phyloP scores from a whole-genome alignment of 768 basidiomycete genomes.

The Podaxis carcinomalis region DNA sequence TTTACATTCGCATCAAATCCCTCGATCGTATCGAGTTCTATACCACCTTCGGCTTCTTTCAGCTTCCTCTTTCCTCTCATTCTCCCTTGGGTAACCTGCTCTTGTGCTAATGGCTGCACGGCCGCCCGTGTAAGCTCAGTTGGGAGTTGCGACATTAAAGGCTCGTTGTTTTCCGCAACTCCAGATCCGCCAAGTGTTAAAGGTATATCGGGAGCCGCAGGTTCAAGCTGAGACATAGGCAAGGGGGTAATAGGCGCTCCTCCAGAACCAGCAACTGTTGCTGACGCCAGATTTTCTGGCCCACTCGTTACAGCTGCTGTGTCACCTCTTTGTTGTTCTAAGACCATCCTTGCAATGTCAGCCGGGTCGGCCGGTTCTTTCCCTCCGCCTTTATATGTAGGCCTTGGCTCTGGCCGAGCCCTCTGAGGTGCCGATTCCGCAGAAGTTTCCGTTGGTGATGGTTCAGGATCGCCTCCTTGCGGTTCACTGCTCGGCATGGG shows the following conservation, averaged over 20 bases:
- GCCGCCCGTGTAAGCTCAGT: neutral
- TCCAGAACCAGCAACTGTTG: neutral
- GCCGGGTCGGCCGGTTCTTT: neutral
- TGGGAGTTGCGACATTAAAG: neutral
- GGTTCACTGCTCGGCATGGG: too few relatives aligned
- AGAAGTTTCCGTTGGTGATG: neutral
- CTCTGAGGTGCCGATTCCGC: conserved; percentile 4
- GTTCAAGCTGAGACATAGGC: too few relatives aligned
- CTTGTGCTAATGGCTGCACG: neutral
- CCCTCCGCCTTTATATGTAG: conserved; percentile 20
- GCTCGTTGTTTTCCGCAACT: neutral
- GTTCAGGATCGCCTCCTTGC: neutral
- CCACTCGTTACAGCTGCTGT: neutral
- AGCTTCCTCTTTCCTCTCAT: conserved; percentile 11
- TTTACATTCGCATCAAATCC: too few relatives aligned
- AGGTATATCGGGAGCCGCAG: too few relatives aligned
- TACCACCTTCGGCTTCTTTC: neutral
- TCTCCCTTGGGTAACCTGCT: neutral
- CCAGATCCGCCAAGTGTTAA: neutral
- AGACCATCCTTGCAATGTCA: neutral
- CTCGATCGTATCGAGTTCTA: neutral
- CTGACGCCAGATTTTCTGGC: neutral
- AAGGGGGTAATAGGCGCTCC: too few relatives aligned
- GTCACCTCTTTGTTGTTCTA: neutral
- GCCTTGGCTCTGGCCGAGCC: conserved; percentile 20